Evolutionary conservation across 768 basidiomycete species (phyloP), one percentile per base, ranked within the genome.

Genomic region (Lactarius akahatsu): DNA sequence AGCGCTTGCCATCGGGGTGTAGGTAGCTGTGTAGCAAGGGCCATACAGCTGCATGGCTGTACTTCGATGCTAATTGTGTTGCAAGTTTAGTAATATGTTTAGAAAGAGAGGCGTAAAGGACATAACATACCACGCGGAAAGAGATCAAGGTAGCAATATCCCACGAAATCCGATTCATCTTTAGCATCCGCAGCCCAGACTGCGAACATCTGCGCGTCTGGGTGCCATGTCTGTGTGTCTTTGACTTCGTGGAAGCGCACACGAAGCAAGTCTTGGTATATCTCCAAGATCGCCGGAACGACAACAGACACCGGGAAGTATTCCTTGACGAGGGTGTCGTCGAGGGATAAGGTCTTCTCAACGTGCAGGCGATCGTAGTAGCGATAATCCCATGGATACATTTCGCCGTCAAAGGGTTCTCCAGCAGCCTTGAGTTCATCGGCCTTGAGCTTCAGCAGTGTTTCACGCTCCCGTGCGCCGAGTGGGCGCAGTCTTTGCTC

Each of bases 11-110:
- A 63, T 85, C 77, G 0, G 82, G 66, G 28, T 77, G 79, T 54
- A 83, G 79, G 72, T 87, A 89, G 16, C 93, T 91, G 0, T 87
- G 77, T 6, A 90, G 79, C 34, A 94, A 78, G 8, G 84, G 80
- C 90, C 91, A 95, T 1, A 94, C 92, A 0, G 92, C 92, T 0
- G 93, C 93, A 77, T 95, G 92, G 13, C 89, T 85, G 74, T 93
- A 95, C 73, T 94, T 94, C 57, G 82, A 82, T 57, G 81, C 90
- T 91, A 68, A 50, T 16, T 20, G 36, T 40, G 30, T 54, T 26
- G 52, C 26, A n/a, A 36, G 36, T 10, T 60, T 18, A 36, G 38
- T 2, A 28, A 10, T 7, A 40, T 32, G 38, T 28, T 43, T 58
- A 20, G 57, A 0, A 11, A 56, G 34, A 38, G 43, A 67, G 4